Conservation (phyloP, 495 filamentous ascomycete species). For the Parathielavia appendiculata region DNA sequence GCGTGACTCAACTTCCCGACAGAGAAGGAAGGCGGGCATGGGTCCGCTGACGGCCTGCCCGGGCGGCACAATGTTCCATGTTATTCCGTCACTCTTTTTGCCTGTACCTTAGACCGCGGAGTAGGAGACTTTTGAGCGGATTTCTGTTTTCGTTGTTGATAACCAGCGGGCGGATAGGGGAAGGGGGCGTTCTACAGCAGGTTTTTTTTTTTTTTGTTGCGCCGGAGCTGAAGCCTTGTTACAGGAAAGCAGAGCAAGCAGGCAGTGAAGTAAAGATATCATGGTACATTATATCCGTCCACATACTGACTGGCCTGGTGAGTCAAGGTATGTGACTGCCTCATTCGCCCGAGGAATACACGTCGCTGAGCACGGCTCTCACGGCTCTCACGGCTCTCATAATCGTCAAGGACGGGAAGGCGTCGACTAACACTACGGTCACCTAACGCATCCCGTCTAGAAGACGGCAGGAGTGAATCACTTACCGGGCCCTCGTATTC, state of each 20-base stretch:
- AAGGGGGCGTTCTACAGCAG: not conserved
- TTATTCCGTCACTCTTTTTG: not conserved
- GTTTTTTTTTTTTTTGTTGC: slow-evolving; percentile 3
- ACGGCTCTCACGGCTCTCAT: no score
- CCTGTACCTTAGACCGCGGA: not conserved
- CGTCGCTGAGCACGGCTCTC: no score
- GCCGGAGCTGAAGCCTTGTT: not conserved
- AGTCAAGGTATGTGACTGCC: no score
- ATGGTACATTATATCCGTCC: not conserved
- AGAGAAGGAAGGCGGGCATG: not conserved
- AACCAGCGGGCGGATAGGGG: not conserved
- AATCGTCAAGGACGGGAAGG: no score
- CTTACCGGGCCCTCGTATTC: no score
- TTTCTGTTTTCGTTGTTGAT: not conserved
- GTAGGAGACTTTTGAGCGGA: not conserved
- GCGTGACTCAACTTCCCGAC: slow-evolving; percentile 2
- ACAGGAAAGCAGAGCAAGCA: not conserved
- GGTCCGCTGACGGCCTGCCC: not conserved
- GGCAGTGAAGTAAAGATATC: slow-evolving; percentile 2
- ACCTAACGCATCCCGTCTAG: no score
- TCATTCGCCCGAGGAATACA: no score
- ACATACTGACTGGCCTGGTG: not conserved
- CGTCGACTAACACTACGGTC: no score
- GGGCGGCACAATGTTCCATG: not conserved
- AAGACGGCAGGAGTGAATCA: no score